Base-by-base conservation (phyloP, 129 eudicot genomes). In the Smallanthus sonchifolius region DNA sequence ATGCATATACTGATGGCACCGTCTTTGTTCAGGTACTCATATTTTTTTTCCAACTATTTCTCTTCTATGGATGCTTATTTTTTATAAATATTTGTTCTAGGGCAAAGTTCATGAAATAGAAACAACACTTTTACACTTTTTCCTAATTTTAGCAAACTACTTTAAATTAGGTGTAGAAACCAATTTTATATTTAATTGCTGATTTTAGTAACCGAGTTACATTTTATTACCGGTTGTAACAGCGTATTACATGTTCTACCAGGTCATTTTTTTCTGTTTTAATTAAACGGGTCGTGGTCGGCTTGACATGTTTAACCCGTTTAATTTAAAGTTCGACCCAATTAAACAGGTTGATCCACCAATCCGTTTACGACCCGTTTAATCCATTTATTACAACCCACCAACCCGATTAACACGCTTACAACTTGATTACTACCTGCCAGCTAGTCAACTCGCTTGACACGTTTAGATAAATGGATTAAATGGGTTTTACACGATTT, bases 1-100 rank as follows among this genome's bases (percentile, higher is more conserved):
- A 71, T 51, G 75, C 75, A 3, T 71, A 71, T 37, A 54, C 75
- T 2, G 75, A 55, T 35, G 75, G 75, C 38, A 54, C 65, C 49
- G 75, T 71, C 3, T 71, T 71, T 54, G 75, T 71, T 44, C 75
- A 71, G 65, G 65, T 71, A 71, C 7, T 54, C 49, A 11, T 36
- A 4, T 34, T 38, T 38, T 14, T 30, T 45, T 14, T 45, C 14
- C 2, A 8, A 35, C 36, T 11, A 55, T 37, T 37, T 70, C n/a
- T 69, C 44, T 69, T 69, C 34, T 1, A 10, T 10, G 2, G 16
- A 35, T 51, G 34, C 48, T 70, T 34, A 10, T 17, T 67, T 42
- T 20, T 48, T 36, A 54, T 39, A 11, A 20, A 38, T 39, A 71
- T 56, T 52, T 57, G n/a, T 57, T 19, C 38, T 57, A 57, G 36